Base-by-base conservation (phyloP, 1,139 yeast genomes). In the Geotrichum candidum region DNA sequence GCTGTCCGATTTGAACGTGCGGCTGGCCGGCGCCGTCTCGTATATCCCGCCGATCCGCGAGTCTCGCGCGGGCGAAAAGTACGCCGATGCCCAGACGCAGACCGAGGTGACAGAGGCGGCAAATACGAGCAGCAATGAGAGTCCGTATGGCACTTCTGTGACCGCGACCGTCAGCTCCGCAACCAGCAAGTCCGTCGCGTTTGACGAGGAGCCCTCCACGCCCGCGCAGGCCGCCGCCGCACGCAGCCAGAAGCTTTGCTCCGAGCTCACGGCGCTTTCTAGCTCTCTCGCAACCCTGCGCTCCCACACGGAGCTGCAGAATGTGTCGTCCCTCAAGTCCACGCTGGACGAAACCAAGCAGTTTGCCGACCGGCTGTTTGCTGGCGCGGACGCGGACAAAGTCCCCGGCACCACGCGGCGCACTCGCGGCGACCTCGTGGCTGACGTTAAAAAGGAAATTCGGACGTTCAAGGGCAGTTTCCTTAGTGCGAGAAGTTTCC, bases 401-500 rank as follows among this genome's bases (percentile, higher is more conserved):
- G 29, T 51, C 13, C 59, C 60, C n/a, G 63, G 63, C 9, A 51
- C 59, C 18, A 41, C 23, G 18, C 48, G 48, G 48, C 60, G 51
- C 41, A 31, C 45, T 4, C 23, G 58, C 31, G 18, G 23, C 9
- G 59, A 62, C 51, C 57, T 61, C 51, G 61, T 66, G 25, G 60
- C 63, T 10, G 72, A 71, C 22, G 64, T 73, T 52, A 71, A 68
- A 64, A 72, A 72, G 62, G 77, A 74, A 51, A 73, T 74, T 54
- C 61, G 77, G 31, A 64, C 73, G 1, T 63, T 74, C 52, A 74
- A 74, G 64, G 74, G 75, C 10, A 65, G 72, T 4, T 60, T 73
- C 13, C 64, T 73, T 41, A 66, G 67, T 38, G 65, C 69, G 51
- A 63, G 65, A 63, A 63, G 57, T 53, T 63, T 63, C 27, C 62